Conservation (phyloP, 2,329 filamentous ascomycete genomes). For the Colletotrichum higginsianum region DNA sequence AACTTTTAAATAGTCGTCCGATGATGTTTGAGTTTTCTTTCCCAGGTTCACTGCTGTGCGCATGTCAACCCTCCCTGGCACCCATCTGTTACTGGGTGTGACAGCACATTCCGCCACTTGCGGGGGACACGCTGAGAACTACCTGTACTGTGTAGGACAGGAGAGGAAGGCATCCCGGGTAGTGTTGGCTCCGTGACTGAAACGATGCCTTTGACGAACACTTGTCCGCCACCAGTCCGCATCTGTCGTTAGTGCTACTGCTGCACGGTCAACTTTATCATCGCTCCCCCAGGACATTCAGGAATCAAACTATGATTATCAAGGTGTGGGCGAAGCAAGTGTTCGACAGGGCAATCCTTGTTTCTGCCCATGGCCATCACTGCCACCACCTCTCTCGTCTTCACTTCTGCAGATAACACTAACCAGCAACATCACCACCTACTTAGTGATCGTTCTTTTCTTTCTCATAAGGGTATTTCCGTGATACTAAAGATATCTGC, state of each 20-base stretch:
- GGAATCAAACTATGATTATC: not conserved
- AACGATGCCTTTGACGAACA: slow-evolving; percentile 18
- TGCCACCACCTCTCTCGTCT: too few species aligned
- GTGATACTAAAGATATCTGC: too few species aligned
- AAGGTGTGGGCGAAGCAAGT: too few species aligned
- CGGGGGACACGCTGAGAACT: slow-evolving; percentile 4
- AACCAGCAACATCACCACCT: too few species aligned
- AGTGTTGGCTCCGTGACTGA: slow-evolving; percentile 25
- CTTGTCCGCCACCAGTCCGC: slow-evolving; percentile 10
- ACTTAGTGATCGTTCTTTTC: too few species aligned
- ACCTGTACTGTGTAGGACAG: too few species aligned
- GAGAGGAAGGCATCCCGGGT: slow-evolving; percentile 17
- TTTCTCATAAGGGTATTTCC: too few species aligned
- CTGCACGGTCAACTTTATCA: not conserved
- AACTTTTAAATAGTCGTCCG: slow-evolving; percentile 33
- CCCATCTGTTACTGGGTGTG: slow-evolving; percentile 38
- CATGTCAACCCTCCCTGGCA: slow-evolving; percentile 32
- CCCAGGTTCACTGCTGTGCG: slow-evolving; percentile 21
- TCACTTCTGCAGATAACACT: too few species aligned
- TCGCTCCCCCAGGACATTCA: not conserved
- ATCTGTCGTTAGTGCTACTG: slow-evolving; percentile 4
- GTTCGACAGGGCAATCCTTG: not conserved
- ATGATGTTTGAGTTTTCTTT: slow-evolving; percentile 15
- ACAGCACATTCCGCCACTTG: slow-evolving; percentile 29
- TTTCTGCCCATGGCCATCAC: too few species aligned